Conservation (phyloP, 441 rosid species). For the Biscutella auriculata region DNA sequence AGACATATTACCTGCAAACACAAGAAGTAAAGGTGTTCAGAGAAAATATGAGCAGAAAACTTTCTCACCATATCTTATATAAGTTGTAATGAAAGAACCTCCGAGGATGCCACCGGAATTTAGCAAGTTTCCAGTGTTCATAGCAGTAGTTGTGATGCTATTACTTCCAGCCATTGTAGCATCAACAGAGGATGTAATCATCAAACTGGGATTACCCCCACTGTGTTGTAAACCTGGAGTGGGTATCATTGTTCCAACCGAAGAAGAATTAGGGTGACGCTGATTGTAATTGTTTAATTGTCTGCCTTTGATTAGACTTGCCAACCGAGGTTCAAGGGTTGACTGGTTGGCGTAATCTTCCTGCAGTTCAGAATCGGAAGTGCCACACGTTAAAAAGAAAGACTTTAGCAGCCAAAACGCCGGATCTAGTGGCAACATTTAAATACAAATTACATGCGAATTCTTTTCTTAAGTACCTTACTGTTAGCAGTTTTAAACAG, state of each 20-base stretch:
- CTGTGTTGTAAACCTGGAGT: slow-evolving; percentile 87
- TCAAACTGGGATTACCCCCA: slow-evolving; percentile 52
- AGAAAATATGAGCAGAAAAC: neutral
- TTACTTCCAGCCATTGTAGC: slow-evolving; percentile 48
- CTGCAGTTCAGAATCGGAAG: slow-evolving; percentile 28
- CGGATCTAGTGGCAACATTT: too few relatives aligned
- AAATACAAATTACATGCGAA: too few relatives aligned
- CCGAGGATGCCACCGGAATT: slow-evolving; percentile 45
- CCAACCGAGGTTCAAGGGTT: slow-evolving; percentile 67
- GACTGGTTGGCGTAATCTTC: slow-evolving; percentile 66
- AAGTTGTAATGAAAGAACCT: slow-evolving; percentile 38
- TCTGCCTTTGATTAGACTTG: slow-evolving; percentile 36
- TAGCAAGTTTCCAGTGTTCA: slow-evolving; percentile 46
- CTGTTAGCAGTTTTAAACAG: slow-evolving; percentile 69
- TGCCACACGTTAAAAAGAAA: slow-evolving; percentile 6
- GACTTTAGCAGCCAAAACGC: too few relatives aligned
- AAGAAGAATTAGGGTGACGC: slow-evolving; percentile 48
- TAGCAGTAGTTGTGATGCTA: slow-evolving; percentile 34
- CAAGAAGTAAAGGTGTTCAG: slow-evolving; percentile 13
- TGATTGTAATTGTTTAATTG: slow-evolving; percentile 41
- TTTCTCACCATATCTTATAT: slow-evolving; percentile 13
- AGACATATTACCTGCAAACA: slow-evolving; percentile 50
- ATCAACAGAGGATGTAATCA: slow-evolving; percentile 58
- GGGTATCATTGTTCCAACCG: slow-evolving; percentile 87
- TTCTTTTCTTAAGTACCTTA: too few relatives aligned